Conservation (phyloP, 352 stramenopile species). For the Phytophthora constricta region DNA sequence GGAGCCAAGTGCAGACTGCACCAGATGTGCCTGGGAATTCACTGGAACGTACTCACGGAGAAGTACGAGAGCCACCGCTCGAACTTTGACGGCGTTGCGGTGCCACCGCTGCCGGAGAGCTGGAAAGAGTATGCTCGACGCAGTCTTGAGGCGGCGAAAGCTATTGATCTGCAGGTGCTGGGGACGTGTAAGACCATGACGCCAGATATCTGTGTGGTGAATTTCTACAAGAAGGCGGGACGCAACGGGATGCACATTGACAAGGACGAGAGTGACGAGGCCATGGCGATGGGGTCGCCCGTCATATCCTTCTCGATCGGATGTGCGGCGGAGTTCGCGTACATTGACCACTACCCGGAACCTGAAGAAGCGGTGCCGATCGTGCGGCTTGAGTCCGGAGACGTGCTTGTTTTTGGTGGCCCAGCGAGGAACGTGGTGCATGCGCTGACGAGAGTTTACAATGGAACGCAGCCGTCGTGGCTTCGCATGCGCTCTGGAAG, state of each 20-base stretch:
- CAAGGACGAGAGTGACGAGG: constrained; percentile 70
- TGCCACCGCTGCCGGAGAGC: constrained; percentile 36
- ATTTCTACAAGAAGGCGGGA: constrained; percentile 80
- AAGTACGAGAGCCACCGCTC: constrained; percentile 65
- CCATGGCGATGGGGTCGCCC: constrained; percentile 66
- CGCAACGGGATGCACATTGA: constrained; percentile 80
- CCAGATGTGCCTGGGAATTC: constrained; percentile 73
- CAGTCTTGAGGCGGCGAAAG: constrained; percentile 45
- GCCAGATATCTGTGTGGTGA: constrained; percentile 75
- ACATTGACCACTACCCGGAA: constrained; percentile 67
- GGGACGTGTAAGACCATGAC: constrained; percentile 51
- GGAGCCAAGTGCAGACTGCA: constrained; percentile 76
- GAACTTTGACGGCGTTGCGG: constrained; percentile 55
- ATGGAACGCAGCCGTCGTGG: constrained; percentile 57
- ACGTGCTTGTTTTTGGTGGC: constrained; percentile 77
- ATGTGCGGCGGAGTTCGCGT: constrained; percentile 69
- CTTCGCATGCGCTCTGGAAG: constrained; percentile 64
- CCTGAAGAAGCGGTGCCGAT: constrained; percentile 60
- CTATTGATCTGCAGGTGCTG: constrained; percentile 51
- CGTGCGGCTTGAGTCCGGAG: constrained; percentile 67
- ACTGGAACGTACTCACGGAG: constrained; percentile 80
- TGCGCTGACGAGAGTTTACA: constrained; percentile 69
- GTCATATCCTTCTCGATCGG: constrained; percentile 80
- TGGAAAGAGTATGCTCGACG: constrained; percentile 47
- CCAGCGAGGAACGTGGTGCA: constrained; percentile 66